Percentiles rank a stretch among this genome's conserved stretches.
These are phyloP conservation scores for Rhodocollybia butyracea DNA, from an alignment of 768 basidiomycete species.

Conservation along the genomic window DNA sequence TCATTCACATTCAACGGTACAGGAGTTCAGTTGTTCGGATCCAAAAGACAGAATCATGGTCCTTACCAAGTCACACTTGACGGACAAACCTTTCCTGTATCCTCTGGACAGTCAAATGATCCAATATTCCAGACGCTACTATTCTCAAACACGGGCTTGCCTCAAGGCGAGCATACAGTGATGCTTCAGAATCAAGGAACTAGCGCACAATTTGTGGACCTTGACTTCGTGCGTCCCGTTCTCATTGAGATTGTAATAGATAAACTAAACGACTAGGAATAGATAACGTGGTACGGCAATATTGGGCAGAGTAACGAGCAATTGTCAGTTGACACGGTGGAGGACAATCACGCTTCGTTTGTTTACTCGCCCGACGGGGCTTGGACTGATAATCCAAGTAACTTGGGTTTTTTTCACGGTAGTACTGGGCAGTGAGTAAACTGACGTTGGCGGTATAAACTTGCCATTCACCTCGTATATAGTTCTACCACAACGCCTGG, in stretches of 20 bases:
- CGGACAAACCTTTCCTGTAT: constrained; percentile 19
- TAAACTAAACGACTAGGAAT: background rate
- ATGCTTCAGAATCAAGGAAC: constrained; percentile 28
- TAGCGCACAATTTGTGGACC: constrained; percentile 30
- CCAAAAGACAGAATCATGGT: constrained; percentile 46
- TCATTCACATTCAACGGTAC: constrained; percentile 48
- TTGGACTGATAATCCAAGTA: constrained; percentile 31
- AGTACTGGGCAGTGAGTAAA: constrained; percentile 42
- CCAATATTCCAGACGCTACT: constrained; percentile 37
- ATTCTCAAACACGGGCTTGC: constrained; percentile 32
- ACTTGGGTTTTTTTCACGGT: constrained; percentile 36
- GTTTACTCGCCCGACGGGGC: constrained; percentile 26
- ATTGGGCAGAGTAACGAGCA: constrained; percentile 8
- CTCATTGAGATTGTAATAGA: background rate
- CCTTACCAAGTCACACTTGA: constrained; percentile 42
- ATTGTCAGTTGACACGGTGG: constrained; percentile 5
- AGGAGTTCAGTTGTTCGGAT: constrained; percentile 46
- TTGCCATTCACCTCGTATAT: background rate
- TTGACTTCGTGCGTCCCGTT: constrained; percentile 42
- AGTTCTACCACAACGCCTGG: constrained; percentile 31
- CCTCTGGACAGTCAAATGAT: constrained; percentile 24
- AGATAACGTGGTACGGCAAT: constrained; percentile 12
- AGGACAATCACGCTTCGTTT: constrained; percentile 36
- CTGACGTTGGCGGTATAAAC: background rate
- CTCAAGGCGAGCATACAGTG: constrained; percentile 33